Conservation (phyloP, 345 rosid genomes). For the Gossypium longicalyx region DNA sequence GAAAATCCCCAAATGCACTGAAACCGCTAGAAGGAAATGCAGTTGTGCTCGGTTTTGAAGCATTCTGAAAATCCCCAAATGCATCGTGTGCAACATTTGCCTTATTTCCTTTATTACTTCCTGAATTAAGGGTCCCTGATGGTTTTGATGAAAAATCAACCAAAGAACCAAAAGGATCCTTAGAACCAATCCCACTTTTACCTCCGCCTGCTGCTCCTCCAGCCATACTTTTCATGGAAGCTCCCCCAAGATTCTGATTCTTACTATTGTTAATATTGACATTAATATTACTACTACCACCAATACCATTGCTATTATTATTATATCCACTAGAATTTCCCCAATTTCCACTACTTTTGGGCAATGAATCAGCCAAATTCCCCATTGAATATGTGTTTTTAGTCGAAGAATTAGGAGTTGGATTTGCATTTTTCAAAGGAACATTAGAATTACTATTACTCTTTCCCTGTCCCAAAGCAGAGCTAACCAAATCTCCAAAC, state of each 20-base stretch:
- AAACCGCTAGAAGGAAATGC: constrained; percentile 47
- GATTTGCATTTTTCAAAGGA: constrained; percentile 61
- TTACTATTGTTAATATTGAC: constrained; percentile 28
- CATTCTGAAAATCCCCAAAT: constrained; percentile 67
- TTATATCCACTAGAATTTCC: constrained; percentile 45
- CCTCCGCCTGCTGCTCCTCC: constrained; percentile 32
- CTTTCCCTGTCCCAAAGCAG: constrained; percentile 74
- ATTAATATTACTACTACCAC: constrained; percentile 30
- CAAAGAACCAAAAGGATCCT: constrained; percentile 84
- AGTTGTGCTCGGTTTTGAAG: constrained; percentile 38
- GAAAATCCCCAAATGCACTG: constrained; percentile 52
- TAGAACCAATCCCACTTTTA: constrained; percentile 42
- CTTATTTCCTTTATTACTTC: constrained; percentile 32
- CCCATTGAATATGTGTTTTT: constrained; percentile 69
- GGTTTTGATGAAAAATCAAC: constrained; percentile 59
- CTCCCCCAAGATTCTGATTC: constrained; percentile 57
- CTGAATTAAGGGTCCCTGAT: constrained; percentile 47
- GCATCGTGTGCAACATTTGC: constrained; percentile 26
- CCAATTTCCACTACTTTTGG: constrained; percentile 52
- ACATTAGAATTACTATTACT: constrained; percentile 40
- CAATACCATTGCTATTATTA: constrained; percentile 10
- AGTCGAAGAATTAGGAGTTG: constrained; percentile 31
- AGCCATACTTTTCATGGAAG: constrained; percentile 52
- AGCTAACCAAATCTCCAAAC: constrained; percentile 83
- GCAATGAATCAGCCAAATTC: constrained; percentile 75